Base-by-base conservation (phyloP, 78 protist species). In the Protostelium mycophagum region DNA sequence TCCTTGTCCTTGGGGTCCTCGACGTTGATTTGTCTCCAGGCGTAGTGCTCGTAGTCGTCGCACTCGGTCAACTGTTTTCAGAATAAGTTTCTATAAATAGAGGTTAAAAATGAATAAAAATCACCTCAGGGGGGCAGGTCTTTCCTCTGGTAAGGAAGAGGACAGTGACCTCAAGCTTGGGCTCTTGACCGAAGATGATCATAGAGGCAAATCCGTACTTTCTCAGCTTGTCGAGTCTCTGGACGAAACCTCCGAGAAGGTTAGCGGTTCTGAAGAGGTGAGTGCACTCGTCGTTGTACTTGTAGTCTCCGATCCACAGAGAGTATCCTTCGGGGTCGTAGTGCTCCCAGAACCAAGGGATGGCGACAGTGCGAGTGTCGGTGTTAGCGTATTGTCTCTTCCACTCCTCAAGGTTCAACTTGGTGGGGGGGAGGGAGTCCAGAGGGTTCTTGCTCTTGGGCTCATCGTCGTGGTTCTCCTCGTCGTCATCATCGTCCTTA, bases 311-410 rank as follows among this genome's bases (percentile, higher is more conserved):
- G 35, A 35, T 1, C 91, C 63, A 93, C 84, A 91, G 35, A 1
- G 93, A 87, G 96, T 36, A 96, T 86, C 97, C 97, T 51, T 85
- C 88, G 0, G 9, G n/a, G 86, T 96, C 97, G 86, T 37, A 90
- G 95, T 96, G 35, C 31, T 88, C 73, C 88, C 86, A 92, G 95
- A 96, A 94, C 92, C 90, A 93, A 83, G 96, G 95, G 35, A 96
- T 84, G 51, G 96, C 93, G 37, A 87, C 89, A 0, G 92, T 38
- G 84, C 25, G 86, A 85, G 89, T 87, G 88, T 94, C 96, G 35
- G 92, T 88, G 96, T 96, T 96, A 29, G 96, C 91, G 91, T 96
- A 96, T 34, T 85, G 84, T 38, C 97, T 88, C 93, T 96, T 96
- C 93, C 91, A 96, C 84, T 89, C 94, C n/a, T 96, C 97, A 29